Evolutionary conservation across 1,284 basidiomycete genomes (phyloP), one percentile per base, ranked within the genome.

Genomic region (Sanghuangporus baumii): DNA sequence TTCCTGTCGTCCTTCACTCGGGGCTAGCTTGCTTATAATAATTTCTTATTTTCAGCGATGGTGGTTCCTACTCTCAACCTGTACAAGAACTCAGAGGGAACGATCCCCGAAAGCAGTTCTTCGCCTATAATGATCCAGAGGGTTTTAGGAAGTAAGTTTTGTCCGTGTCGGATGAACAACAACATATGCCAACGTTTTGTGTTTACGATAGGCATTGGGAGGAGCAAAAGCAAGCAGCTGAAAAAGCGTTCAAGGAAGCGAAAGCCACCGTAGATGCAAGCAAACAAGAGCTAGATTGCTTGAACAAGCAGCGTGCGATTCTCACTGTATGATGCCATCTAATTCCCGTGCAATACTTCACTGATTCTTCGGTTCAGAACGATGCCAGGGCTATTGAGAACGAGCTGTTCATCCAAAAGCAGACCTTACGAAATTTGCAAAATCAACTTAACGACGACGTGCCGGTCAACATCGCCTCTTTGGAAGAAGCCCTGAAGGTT

Each of bases 381-480:
- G 69, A 63, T 56, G 72, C 71, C 50, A 71, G 67, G 46, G 40
- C 26, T 12, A 61, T 72, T 23, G 64, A 71, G 9, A 71, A 74
- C 20, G 68, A 69, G 34, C 66, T 76, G 31, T 69, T 66, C 63
- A 62, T 55, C 14, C 67, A 73, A 20, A 79, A 75, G 69, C 59
- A 68, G 11, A 63, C 69, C 6, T 74, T 80, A 37, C 69, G 71
- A n/a, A 69, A 73, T 6, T 69, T 86, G 9, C 78, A 81, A 64
- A 78, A 85, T 26, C 87, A 90, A 67, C 80, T 85, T 20, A 87
- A 88, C 62, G 87, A 92, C 55, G 88, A 89, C 37, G 77, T 89
- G 68, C 91, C 93, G 1, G 84, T 83, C 14, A 86, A 85, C 68
- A 80, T 94, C 16, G 80, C 84, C 23, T 85, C 81, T 5, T 76